A percentile compares a stretch with the other conserved stretches of the same genome.
phyloP scores from a whole-genome alignment of 176 grass and related monocot species.

The Dendrocalamus sinicus region DNA sequence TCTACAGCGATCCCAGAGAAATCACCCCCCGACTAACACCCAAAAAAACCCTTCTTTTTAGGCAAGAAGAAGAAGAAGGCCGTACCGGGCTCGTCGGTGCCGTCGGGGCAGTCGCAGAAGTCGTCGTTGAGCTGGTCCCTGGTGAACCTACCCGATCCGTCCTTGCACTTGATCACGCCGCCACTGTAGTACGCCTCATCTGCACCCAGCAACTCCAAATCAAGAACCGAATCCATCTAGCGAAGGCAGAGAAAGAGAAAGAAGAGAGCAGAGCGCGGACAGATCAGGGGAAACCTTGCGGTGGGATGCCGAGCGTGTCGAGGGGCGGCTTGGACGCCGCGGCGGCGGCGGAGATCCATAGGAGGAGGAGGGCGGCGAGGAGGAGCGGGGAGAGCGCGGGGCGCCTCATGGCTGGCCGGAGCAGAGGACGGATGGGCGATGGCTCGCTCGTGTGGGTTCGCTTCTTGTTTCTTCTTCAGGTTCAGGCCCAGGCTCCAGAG shows the following conservation, averaged over 20 bases:
- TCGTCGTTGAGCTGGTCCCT: slow-evolving; percentile 92
- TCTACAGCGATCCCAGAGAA: not conserved
- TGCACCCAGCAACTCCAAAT: slow-evolving; percentile 48
- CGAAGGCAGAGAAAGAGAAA: not conserved
- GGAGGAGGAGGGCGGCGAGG: slow-evolving; percentile 36
- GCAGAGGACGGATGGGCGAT: slow-evolving; percentile 21
- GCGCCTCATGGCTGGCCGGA: slow-evolving; percentile 43
- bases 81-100: slow-evolving; percentile 94
- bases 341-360: slow-evolving; percentile 31
- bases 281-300: slow-evolving; percentile 69
- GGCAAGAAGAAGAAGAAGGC: not conserved
- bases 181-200: slow-evolving; percentile 83
- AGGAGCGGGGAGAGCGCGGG: slow-evolving; percentile 27
- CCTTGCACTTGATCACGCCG: slow-evolving; percentile 85
- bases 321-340: slow-evolving; percentile 47
- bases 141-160: slow-evolving; percentile 84
- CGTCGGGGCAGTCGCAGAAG: slow-evolving; percentile 94
- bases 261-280: slow-evolving; percentile 5
- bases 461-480: not conserved
- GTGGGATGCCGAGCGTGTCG: slow-evolving; percentile 69
- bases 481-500: not conserved
- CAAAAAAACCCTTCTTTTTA: not conserved
- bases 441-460: slow-evolving; percentile 17
- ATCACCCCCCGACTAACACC: not conserved
- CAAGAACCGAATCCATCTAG: slow-evolving; percentile 40